Conservation (phyloP, 2,329 filamentous ascomycete species). For the Acrodontium crateriforme region DNA sequence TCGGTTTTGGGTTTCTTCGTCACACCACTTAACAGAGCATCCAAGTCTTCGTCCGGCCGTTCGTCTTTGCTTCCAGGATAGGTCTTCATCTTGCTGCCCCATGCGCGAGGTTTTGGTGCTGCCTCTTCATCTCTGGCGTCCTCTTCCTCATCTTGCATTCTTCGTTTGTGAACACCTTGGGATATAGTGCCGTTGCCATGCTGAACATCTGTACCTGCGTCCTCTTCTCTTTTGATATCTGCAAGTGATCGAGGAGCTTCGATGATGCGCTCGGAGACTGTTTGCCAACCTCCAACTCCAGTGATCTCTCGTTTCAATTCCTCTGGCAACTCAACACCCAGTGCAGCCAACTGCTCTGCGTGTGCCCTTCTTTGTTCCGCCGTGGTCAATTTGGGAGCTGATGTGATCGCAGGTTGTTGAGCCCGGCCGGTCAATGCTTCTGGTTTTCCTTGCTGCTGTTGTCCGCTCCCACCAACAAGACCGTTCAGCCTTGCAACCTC, state of each 20-base stretch:
- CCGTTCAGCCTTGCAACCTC: slow-evolving; percentile 81
- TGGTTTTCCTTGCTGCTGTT: slow-evolving; percentile 15
- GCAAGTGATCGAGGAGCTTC: slow-evolving; percentile 23
- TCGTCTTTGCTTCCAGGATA: slow-evolving; percentile 33
- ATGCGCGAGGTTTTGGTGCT: slow-evolving; percentile 22
- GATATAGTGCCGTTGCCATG: slow-evolving; percentile 30
- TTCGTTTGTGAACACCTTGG: slow-evolving; percentile 49
- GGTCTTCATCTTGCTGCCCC: slow-evolving; percentile 32
- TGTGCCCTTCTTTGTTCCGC: slow-evolving; percentile 65
- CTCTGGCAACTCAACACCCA: slow-evolving; percentile 76
- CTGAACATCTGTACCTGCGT: slow-evolving; percentile 31
- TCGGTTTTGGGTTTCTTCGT: slow-evolving; percentile 16
- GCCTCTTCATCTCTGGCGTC: slow-evolving; percentile 43
- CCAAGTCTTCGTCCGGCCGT: slow-evolving; percentile 44
- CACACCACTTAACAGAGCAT: slow-evolving; percentile 38
- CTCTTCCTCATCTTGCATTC: slow-evolving; percentile 46
- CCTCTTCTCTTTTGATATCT: slow-evolving; percentile 32
- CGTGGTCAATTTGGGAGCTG: slow-evolving; percentile 31
- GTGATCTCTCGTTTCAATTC: slow-evolving; percentile 69
- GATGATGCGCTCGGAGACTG: slow-evolving; percentile 38
- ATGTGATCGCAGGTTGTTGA: slow-evolving; percentile 6
- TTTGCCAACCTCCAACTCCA: slow-evolving; percentile 78
- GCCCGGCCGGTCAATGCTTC: not conserved
- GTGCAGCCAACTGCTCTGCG: slow-evolving; percentile 70
- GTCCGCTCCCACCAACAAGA: slow-evolving; percentile 36